Percentiles rank a stretch among this genome's conserved stretches.
Conservation (phyloP, 306 rosid species). For the Nissolia schottii region DNA sequence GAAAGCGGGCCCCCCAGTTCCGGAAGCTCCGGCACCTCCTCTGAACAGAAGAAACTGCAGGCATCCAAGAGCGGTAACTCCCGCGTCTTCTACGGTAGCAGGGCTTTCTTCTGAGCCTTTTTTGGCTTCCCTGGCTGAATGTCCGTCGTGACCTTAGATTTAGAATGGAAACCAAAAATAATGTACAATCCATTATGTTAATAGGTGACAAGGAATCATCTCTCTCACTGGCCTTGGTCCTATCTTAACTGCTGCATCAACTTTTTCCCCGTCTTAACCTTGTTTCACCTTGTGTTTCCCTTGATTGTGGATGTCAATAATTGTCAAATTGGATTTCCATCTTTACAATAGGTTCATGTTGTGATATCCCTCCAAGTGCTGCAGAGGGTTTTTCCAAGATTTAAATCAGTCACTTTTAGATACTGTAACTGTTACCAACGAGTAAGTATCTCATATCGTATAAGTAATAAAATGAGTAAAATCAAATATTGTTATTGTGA, state of each 20-base stretch:
- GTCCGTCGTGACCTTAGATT: conserved; percentile 52
- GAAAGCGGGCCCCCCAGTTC: conserved; percentile 70
- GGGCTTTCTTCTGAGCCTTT: conserved; percentile 83
- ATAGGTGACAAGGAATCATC: conserved; percentile 46
- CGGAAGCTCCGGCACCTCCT: conserved; percentile 70
- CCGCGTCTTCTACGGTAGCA: conserved; percentile 90
- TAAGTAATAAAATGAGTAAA: no score
- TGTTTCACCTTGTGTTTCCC: conserved; percentile 19
- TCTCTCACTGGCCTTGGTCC: conserved; percentile 41
- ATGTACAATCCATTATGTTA: conserved; percentile 45
- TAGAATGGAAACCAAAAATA: conserved; percentile 51
- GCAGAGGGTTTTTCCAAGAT: no score
- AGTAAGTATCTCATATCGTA: no score
- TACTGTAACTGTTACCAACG: no score
- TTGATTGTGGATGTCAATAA: conserved; percentile 28
- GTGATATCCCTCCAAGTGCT: no score
- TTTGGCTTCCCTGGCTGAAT: conserved; percentile 20
- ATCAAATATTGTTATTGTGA: no score
- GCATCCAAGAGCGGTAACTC: conserved; percentile 50
- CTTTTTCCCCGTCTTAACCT: conserved; percentile 26
- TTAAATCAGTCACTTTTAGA: no score
- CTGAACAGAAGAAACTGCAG: conserved; percentile 61
- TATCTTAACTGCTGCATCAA: conserved; percentile 36
- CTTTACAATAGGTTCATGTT: conserved; percentile 11
- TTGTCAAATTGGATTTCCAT: conserved; percentile 30